A percentile compares a stretch with the other conserved stretches of the same genome.
phyloP scores from a whole-genome alignment of 1,284 basidiomycete species.

The Pascua sp. region DNA sequence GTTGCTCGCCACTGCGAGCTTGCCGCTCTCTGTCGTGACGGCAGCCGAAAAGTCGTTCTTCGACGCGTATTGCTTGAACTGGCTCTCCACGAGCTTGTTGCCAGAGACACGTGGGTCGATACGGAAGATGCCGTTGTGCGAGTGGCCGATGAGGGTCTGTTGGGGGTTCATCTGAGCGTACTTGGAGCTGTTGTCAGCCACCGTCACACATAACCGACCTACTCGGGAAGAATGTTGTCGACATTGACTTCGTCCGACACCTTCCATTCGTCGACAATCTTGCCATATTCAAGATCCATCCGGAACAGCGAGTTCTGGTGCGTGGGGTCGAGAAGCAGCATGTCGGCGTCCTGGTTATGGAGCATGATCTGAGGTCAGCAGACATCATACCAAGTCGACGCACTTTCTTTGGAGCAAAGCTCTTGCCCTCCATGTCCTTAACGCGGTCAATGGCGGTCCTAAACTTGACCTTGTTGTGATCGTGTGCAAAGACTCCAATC shows the following conservation, averaged over 20 bases:
- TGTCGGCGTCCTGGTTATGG: constrained; percentile 93
- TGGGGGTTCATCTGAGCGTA: constrained; percentile 90
- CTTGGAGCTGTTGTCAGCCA: constrained; percentile 59
- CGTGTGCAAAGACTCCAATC: constrained; percentile 94
- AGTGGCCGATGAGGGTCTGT: constrained; percentile 82
- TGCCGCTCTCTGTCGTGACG: constrained; percentile 79
- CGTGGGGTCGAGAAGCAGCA: constrained; percentile 85
- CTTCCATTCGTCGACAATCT: constrained; percentile 98
- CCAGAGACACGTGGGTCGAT: constrained; percentile 91
- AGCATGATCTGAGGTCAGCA: constrained; percentile 70
- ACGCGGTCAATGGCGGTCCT: constrained; percentile 84
- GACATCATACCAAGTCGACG: constrained; percentile 15
- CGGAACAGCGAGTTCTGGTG: constrained; percentile 83
- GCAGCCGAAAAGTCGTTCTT: constrained; percentile 96
- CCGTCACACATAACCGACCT: constrained; percentile 12
- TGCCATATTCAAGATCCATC: constrained; percentile 92
- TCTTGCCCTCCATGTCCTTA: constrained; percentile 73
- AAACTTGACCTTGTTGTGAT: constrained; percentile 77
- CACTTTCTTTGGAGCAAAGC: constrained; percentile 83
- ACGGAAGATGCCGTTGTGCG: constrained; percentile 92
- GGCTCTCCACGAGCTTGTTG: constrained; percentile 86
- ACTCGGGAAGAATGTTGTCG: constrained; percentile 82
- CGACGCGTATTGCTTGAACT: constrained; percentile 92
- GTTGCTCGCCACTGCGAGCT: constrained; percentile 88
- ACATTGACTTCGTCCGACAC: constrained; percentile 84